Conservation (phyloP, 2,329 filamentous ascomycete genomes). For the Plectosphaerella cucumerina region DNA sequence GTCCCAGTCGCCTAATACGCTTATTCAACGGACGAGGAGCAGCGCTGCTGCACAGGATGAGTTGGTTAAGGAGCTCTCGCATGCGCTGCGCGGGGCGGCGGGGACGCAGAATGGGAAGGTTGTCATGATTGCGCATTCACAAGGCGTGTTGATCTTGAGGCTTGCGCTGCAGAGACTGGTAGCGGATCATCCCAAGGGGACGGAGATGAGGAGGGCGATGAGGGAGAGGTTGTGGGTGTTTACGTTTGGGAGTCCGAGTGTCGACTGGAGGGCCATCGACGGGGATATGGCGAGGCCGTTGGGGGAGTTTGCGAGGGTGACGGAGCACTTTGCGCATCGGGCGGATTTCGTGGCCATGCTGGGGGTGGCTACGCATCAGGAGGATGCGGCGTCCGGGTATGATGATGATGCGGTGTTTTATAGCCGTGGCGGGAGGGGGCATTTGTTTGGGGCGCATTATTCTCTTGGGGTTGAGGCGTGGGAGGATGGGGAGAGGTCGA, state of each 20-base stretch:
- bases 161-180: constrained; percentile 4
- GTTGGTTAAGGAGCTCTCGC: constrained; percentile 1
- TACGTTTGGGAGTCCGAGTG: constrained; percentile 8
- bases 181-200: not conserved
- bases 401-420: not conserved
- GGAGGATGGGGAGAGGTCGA: not conserved
- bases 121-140: constrained; percentile 9
- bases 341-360: constrained; percentile 8
- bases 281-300: not conserved
- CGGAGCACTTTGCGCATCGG: constrained; percentile 9
- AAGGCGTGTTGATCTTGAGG: constrained; percentile 6
- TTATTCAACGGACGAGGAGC: constrained; percentile 6
- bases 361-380: constrained; percentile 2
- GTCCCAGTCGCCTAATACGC: not conserved
- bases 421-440: not conserved
- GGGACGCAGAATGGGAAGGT: not conserved
- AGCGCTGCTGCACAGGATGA: constrained; percentile 2
- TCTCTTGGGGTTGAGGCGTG: not conserved
- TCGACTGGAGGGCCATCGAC: constrained; percentile 6
- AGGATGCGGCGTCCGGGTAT: not conserved
- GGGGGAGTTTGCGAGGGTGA: constrained; percentile 2
- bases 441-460: constrained; percentile 1
- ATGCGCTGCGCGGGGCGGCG: not conserved
- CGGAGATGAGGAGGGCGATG: not conserved
- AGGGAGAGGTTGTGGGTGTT: not conserved